Percentiles rank a stretch among this genome's conserved stretches.
Conservation (phyloP, 805 yeast genomes). For the Starmera caribaea region DNA sequence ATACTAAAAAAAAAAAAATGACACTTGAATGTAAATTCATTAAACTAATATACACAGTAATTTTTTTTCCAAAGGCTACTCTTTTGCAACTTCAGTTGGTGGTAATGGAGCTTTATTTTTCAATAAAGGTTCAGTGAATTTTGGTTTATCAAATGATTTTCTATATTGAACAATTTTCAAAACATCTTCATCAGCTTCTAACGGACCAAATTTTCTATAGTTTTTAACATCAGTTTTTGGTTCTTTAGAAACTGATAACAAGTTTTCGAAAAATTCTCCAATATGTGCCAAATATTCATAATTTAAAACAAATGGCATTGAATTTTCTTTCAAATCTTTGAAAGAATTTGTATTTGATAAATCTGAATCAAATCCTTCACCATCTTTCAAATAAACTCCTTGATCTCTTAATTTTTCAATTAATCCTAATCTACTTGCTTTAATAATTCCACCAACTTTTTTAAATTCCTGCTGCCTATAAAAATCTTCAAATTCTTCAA, state of each 20-base stretch:
- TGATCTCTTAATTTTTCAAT: conserved; percentile 47
- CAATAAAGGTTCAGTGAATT: too few species aligned
- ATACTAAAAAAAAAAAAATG: too few species aligned
- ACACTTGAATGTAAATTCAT: too few species aligned
- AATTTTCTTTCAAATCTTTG: conserved; percentile 27
- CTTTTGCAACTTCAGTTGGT: too few species aligned
- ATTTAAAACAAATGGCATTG: conserved; percentile 41
- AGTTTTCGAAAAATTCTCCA: conserved; percentile 37
- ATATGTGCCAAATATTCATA: conserved; percentile 45
- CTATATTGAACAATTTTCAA: conserved; percentile 19
- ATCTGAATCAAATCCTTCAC: conserved; percentile 73
- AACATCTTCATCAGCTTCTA: conserved; percentile 34
- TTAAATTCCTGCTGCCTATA: conserved; percentile 58
- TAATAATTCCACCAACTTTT: conserved; percentile 63
- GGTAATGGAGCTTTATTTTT: too few species aligned
- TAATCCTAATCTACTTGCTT: conserved; percentile 67
- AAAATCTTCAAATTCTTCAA: conserved; percentile 59
- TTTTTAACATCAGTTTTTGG: conserved; percentile 41
- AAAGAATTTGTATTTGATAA: conserved; percentile 27
- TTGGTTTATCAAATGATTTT: conserved; percentile 4
- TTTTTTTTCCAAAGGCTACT: too few species aligned
- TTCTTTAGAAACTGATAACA: conserved; percentile 20
- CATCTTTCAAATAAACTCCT: conserved; percentile 55
- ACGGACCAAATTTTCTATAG: conserved; percentile 60
- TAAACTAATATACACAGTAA: too few species aligned